Conservation (phyloP, 1,139 yeast species). For the Blastobotrys buckinghamii region DNA sequence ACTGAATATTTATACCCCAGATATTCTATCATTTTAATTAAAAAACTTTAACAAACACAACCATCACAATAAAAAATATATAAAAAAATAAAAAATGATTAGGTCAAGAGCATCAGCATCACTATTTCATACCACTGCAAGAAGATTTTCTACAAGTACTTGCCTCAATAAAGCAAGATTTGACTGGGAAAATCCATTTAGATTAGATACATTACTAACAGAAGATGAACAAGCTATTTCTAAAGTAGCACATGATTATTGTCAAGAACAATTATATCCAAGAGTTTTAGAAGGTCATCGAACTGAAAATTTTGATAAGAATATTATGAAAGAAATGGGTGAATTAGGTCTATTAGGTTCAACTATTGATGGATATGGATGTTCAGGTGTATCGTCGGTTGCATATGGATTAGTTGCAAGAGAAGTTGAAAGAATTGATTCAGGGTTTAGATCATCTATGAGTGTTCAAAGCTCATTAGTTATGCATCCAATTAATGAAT, state of each 20-base stretch:
- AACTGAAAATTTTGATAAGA: conserved; percentile 36
- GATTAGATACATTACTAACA: conserved; percentile 33
- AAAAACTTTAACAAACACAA: no score
- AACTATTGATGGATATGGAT: conserved; percentile 40
- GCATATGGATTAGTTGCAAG: conserved; percentile 42
- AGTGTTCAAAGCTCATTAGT: conserved; percentile 43
- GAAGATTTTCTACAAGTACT: conserved; percentile 1
- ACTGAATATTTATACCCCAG: no score
- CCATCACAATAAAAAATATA: no score
- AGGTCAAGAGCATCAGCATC: no score
- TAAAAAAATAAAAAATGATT: not conserved
- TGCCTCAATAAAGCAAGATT: conserved; percentile 18
- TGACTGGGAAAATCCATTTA: conserved; percentile 38
- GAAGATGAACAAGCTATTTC: conserved; percentile 40
- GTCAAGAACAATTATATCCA: conserved; percentile 37
- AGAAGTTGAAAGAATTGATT: conserved; percentile 42
- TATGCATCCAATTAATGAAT: conserved; percentile 39
- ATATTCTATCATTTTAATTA: no score
- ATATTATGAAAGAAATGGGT: conserved; percentile 39
- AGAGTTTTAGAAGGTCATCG: conserved; percentile 38
- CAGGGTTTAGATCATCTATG: conserved; percentile 42
- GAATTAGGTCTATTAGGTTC: conserved; percentile 40
- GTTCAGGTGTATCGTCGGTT: conserved; percentile 39
- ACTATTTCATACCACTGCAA: no score
- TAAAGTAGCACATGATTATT: conserved; percentile 37